phyloP scores from a whole-genome alignment of 1,139 yeast genomes.

The Protomyces inouyei region DNA sequence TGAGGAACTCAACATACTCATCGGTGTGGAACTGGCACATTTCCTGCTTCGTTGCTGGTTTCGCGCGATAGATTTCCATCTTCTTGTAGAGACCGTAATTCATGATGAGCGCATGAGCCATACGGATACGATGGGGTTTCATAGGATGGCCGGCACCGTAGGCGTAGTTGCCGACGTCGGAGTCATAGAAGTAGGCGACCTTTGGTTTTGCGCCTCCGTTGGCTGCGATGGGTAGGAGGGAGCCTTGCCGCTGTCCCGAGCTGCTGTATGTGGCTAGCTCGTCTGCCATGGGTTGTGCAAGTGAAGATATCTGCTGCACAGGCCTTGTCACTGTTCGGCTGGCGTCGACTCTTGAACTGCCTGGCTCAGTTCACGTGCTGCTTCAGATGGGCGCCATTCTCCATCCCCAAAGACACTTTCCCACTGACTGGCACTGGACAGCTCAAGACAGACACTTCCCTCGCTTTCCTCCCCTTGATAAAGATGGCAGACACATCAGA shows the following conservation, averaged over 20 bases:
- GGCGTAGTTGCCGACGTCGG: conserved; percentile 95
- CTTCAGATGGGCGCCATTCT: no score
- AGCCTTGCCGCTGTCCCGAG: conserved; percentile 21
- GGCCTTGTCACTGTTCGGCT: neutral
- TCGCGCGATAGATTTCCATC: conserved; percentile 95
- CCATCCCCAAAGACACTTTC: no score
- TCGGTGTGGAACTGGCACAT: conserved; percentile 99
- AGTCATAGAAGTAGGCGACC: conserved; percentile 34
- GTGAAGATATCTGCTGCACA: neutral
- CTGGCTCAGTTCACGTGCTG: no score
- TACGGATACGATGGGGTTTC: conserved; percentile 97
- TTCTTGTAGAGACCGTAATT: conserved; percentile 93
- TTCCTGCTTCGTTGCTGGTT: conserved; percentile 97
- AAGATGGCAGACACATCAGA: neutral
- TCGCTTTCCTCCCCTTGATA: neutral
- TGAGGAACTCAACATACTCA: conserved; percentile 88
- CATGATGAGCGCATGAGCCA: conserved; percentile 77
- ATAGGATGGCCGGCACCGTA: conserved; percentile 98
- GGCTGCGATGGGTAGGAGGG: conserved; percentile 27
- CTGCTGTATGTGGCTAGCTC: conserved; percentile 17
- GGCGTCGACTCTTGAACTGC: no score
- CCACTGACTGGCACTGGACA: no score
- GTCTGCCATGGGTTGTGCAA: neutral
- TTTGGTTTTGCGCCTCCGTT: conserved; percentile 29
- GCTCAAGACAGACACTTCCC: neutral